These are phyloP conservation scores for Diaporthe sp. DNA, from an alignment of 2,329 filamentous ascomycete species.

Conservation along the genomic window DNA sequence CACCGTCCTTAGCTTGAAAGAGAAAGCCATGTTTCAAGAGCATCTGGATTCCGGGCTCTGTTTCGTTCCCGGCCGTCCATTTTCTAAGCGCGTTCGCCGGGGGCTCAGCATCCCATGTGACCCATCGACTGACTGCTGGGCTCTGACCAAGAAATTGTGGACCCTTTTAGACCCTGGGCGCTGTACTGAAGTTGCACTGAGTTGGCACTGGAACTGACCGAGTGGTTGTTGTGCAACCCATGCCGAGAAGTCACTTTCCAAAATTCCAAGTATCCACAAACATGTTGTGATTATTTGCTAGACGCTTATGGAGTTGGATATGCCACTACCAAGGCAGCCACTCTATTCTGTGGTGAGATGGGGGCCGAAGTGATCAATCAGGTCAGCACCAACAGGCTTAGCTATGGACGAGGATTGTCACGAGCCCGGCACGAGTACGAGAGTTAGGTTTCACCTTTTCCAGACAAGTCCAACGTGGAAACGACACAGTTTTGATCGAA, in stretches of 20 bases:
- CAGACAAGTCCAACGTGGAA: not conserved
- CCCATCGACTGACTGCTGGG: not conserved
- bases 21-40: conserved; percentile 29
- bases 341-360: not conserved
- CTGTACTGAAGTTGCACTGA: not conserved
- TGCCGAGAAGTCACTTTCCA: too few relatives aligned
- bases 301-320: not conserved
- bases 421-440: not conserved
- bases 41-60: conserved; percentile 2
- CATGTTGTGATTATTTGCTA: too few relatives aligned
- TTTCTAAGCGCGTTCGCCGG: conserved; percentile 8
- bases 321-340: not conserved
- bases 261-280: too few relatives aligned
- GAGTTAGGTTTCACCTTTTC: too few relatives aligned
- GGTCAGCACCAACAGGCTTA: not conserved
- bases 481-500: not conserved
- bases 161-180: not conserved
- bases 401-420: not conserved
- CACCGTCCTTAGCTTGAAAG: conserved; percentile 12
- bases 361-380: not conserved
- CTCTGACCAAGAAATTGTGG: conserved; percentile 19
- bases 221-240: not conserved
- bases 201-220: not conserved
- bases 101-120: not conserved
- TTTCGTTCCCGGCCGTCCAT: not conserved